Conservation (phyloP, 2,329 filamentous ascomycete genomes). For the Reticulascus tulasneorum region DNA sequence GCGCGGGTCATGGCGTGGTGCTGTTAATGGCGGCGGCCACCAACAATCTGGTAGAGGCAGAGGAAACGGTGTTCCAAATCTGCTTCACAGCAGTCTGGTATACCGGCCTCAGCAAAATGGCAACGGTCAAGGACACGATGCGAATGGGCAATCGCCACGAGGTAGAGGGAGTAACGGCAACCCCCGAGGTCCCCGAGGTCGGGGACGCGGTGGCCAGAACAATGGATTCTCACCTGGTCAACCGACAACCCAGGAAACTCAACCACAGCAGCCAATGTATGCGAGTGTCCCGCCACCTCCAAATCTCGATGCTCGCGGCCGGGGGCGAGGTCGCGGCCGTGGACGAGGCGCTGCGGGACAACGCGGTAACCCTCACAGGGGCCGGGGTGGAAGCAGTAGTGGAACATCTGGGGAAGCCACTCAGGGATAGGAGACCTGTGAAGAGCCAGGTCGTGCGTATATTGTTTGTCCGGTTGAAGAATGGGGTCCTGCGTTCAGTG, state of each 20-base stretch:
- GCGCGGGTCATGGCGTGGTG: constrained; percentile 55
- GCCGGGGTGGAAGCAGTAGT: constrained; percentile 24
- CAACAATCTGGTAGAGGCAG: constrained; percentile 28
- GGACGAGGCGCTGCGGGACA: constrained; percentile 15
- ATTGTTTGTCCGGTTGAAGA: too few relatives aligned
- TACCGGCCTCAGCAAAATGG: constrained; percentile 40
- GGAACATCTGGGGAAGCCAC: constrained; percentile 1
- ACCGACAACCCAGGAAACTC: too few relatives aligned
- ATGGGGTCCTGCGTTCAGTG: too few relatives aligned
- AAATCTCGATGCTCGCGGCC: constrained; percentile 43
- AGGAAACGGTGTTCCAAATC: constrained; percentile 31
- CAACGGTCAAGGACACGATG: constrained; percentile 20
- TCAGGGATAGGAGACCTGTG: too few relatives aligned
- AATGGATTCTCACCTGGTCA: constrained; percentile 13
- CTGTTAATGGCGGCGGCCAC: constrained; percentile 43
- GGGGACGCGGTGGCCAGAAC: constrained; percentile 11
- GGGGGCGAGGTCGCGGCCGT: constrained; percentile 32
- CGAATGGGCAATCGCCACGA: constrained; percentile 20
- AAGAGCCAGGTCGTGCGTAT: too few relatives aligned
- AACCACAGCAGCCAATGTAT: constrained; percentile 29
- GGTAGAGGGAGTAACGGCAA: constrained; percentile 18
- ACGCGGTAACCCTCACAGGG: constrained; percentile 28
- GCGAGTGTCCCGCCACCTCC: constrained; percentile 59
- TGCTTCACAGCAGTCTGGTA: constrained; percentile 50
- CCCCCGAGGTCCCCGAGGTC: constrained; percentile 10